Conservation (phyloP, 495 filamentous ascomycete genomes). For the Penicillium argentinense region DNA sequence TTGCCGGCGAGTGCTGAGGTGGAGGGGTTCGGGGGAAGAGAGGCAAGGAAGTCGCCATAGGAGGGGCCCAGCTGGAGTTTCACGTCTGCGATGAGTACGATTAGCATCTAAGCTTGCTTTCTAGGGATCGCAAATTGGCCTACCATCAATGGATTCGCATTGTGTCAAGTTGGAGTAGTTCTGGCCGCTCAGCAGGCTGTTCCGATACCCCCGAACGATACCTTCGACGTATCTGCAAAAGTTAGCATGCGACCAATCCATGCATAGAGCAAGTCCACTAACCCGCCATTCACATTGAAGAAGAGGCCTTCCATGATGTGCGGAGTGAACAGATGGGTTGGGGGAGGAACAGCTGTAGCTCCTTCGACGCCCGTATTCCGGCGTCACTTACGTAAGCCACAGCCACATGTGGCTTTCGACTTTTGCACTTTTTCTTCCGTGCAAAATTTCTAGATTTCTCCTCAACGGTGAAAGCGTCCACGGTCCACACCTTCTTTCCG, state of each 20-base stretch:
- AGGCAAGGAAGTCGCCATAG: constrained; percentile 95
- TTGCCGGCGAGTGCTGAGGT: constrained; percentile 92
- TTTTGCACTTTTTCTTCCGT: constrained; percentile 34
- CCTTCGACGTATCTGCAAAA: constrained; percentile 83
- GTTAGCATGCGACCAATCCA: constrained; percentile 21
- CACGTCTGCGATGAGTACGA: constrained; percentile 62
- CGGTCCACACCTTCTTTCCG: constrained; percentile 21
- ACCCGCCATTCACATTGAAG: constrained; percentile 96
- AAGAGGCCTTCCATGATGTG: constrained; percentile 86
- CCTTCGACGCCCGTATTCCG: constrained; percentile 13
- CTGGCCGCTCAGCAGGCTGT: constrained; percentile 82
- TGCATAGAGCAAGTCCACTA: constrained; percentile 23
- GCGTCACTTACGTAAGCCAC: constrained; percentile 25
- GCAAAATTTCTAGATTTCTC: constrained; percentile 35
- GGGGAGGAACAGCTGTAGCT: constrained; percentile 21
- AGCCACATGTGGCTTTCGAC: constrained; percentile 29
- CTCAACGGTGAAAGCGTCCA: constrained; percentile 27
- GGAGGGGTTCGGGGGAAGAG: constrained; percentile 94
- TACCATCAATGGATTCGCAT: constrained; percentile 98
- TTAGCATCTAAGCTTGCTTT: constrained; percentile 9
- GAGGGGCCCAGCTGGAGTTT: constrained; percentile 95
- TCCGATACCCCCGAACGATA: constrained; percentile 94
- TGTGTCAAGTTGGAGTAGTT: constrained; percentile 96
- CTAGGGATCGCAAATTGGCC: constrained; percentile 10
- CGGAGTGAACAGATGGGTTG: constrained; percentile 19